Base-by-base conservation (phyloP, 139 green algal genomes). In the Coccomyxa sp. region DNA sequence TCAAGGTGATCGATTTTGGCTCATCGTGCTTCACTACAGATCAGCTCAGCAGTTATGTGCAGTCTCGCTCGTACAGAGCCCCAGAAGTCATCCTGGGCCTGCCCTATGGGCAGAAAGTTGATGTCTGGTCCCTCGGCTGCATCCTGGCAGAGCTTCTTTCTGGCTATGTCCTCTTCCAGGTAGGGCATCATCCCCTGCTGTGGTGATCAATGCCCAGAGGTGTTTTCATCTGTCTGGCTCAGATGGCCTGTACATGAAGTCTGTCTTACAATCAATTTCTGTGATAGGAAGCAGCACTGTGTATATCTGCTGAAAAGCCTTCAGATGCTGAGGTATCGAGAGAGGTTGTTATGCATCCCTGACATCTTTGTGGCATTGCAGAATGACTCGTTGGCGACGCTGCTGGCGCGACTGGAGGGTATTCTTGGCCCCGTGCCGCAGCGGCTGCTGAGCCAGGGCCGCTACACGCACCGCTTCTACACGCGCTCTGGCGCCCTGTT, bases 1-100 rank as follows among this genome's bases (percentile, higher is more conserved):
- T 96, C 78, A 95, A 96, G 84, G 87, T 99, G 29, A 99, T 99
- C 78, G 96, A 99, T 85, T 82, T 99, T 22, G 96, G 96, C 35
- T 95, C 88, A 38, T 94, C 87, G 55, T 98, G 95, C 88, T 99
- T 97, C 83, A 87, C 87, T 68, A 96, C 91, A 16, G 96, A 99
- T 84, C 90, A 94, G 76, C 89, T 98, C 31, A 91, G 84, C 80
- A 92, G 83, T 39, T 99, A 99, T 81, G 92, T 99, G 36, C 93
- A 99, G 91, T 94, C 84, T 14, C 86, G 96, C 50, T 94, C 89
- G 10, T 99, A 99, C 86, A 89, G 96, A 14, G 95, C 96, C 6
- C 96, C 95, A 6, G 95, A 99, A 83, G 87, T 99, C 55, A 97
- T 99, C 76, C 77, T 98, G 69, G 95, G 94, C 7, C 79, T 97